phyloP scores from a whole-genome alignment of 2,329 filamentous ascomycete genomes.

The Aspergillus vadensis region DNA sequence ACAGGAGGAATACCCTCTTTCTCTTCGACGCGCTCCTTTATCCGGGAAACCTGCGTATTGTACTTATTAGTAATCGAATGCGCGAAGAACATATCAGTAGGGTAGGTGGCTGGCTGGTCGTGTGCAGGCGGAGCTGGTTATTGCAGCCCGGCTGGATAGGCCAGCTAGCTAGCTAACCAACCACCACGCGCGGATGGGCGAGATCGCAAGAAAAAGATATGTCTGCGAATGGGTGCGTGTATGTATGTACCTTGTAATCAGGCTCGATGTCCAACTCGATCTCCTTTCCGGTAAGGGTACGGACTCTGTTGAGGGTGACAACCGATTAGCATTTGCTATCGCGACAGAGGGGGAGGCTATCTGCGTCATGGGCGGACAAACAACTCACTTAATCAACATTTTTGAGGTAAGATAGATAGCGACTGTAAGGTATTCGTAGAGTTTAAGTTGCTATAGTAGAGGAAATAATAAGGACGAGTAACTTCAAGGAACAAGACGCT shows the following conservation, averaged over 20 bases:
- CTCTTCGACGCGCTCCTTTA: conserved; percentile 99
- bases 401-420: conserved; percentile 23
- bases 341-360: not conserved
- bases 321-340: conserved; percentile 17
- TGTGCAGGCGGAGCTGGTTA: too few species aligned
- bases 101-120: too few species aligned
- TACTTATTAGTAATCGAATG: not conserved
- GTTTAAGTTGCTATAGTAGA: too few species aligned
- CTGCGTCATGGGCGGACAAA: conserved; percentile 7
- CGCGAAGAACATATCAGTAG: not conserved
- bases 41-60: conserved; percentile 72
- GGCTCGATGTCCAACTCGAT: conserved; percentile 97
- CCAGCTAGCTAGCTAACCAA: not conserved
- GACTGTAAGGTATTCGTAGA: not conserved
- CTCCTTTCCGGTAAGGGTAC: conserved; percentile 96
- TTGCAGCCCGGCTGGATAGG: not conserved
- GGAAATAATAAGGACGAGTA: not conserved
- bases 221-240: too few species aligned
- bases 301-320: conserved; percentile 65
- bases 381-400: conserved; percentile 56
- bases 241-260: conserved; percentile 73
- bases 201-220: not conserved
- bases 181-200: not conserved
- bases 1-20: conserved; percentile 98
- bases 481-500: not conserved